phyloP scores from a whole-genome alignment of 345 rosid genomes.

The Noccaea bulbosa region DNA sequence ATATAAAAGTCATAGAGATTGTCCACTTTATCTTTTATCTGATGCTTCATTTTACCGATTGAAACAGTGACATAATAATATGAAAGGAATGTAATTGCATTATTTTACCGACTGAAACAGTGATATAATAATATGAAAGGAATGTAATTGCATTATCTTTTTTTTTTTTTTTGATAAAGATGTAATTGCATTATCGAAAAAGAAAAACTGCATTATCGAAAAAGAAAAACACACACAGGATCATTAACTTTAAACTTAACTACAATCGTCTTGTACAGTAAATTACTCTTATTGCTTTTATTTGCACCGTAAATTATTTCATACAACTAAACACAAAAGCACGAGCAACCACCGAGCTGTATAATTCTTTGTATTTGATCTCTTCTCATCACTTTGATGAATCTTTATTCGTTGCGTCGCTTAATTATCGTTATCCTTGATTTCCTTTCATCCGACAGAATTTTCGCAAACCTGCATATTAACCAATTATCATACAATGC shows the following conservation, averaged over 20 bases:
- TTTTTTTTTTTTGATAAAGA: too few species aligned
- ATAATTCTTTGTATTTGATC: not conserved
- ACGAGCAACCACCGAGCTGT: not conserved
- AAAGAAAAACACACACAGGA: not conserved
- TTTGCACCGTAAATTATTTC: not conserved
- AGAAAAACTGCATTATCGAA: not conserved
- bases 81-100: not conserved
- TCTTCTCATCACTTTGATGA: slow-evolving; percentile 13
- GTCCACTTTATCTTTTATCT: not conserved
- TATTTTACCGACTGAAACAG: too few species aligned
- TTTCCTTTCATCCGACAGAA: slow-evolving; percentile 58
- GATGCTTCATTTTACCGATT: too few species aligned
- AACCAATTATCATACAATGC: not conserved
- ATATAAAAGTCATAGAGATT: not conserved
- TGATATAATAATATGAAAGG: not conserved
- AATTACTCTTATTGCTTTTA: not conserved
- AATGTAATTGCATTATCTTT: not conserved
- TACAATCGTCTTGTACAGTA: not conserved
- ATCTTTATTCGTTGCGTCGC: slow-evolving; percentile 13
- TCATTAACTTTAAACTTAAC: not conserved
- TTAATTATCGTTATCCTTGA: slow-evolving; percentile 31
- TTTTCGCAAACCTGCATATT: slow-evolving; percentile 53
- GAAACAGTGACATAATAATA: not conserved
- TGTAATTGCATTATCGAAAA: too few species aligned
- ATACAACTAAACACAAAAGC: slow-evolving; percentile 3